phyloP scores from a whole-genome alignment of 2,329 filamentous ascomycete genomes.

The Fusarium brachygibbosum region DNA sequence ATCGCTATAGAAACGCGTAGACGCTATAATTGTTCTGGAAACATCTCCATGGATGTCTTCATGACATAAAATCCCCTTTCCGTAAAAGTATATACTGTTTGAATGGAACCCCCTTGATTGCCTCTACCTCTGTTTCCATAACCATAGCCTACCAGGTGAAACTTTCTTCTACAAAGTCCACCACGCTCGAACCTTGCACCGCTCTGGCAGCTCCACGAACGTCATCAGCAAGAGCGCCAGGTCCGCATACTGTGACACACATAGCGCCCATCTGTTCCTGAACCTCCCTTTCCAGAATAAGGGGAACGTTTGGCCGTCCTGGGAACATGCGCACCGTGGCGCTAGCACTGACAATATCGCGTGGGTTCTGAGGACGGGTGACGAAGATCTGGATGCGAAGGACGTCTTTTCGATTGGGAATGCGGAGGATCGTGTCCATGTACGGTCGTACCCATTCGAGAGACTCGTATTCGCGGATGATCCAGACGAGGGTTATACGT shows the following conservation, averaged over 20 bases:
- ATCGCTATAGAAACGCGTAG: slow-evolving; percentile 37
- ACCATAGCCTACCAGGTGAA: slow-evolving; percentile 70
- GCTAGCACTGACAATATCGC: slow-evolving; percentile 81
- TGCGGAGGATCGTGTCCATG: slow-evolving; percentile 79
- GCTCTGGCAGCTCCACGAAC: slow-evolving; percentile 76
- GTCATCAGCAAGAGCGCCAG: slow-evolving; percentile 81
- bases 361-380: slow-evolving; percentile 86
- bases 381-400: slow-evolving; percentile 91
- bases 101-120: slow-evolving; percentile 41
- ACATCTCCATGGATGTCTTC: slow-evolving; percentile 15
- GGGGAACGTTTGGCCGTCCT: slow-evolving; percentile 85
- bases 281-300: slow-evolving; percentile 85
- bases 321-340: slow-evolving; percentile 91
- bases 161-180: slow-evolving; percentile 83
- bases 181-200: slow-evolving; percentile 71
- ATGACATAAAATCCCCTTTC: slow-evolving; percentile 41
- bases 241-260: slow-evolving; percentile 85
- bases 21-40: slow-evolving; percentile 33
- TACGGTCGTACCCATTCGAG: slow-evolving; percentile 94
- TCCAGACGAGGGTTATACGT: slow-evolving; percentile 88
- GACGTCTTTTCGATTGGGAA: slow-evolving; percentile 85
- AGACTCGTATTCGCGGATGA: slow-evolving; percentile 89
- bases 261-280: slow-evolving; percentile 87
- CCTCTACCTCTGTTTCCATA: slow-evolving; percentile 7
- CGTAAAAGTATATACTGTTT: slow-evolving; percentile 50